Base-by-base conservation (phyloP, 2,329 filamentous ascomycete genomes). In the Hypomyces perniciosus region DNA sequence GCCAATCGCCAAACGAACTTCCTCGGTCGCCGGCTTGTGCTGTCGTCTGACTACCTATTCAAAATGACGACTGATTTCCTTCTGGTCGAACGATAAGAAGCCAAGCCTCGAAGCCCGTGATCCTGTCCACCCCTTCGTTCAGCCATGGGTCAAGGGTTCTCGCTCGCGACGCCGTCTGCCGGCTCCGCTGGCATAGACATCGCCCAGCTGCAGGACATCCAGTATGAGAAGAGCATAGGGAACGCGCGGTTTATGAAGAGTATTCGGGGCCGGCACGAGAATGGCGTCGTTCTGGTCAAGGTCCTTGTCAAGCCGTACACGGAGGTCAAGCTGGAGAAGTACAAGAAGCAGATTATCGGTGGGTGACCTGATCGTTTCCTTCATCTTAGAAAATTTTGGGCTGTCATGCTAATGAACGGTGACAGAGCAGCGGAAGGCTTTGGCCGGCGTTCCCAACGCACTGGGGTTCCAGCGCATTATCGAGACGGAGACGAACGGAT, bases 181-280 rank as follows among this genome's bases (percentile, higher is more conserved):
- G 93, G 91, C 66, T 88, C 90, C 49, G 91, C 91, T 52, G 90
- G 90, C 61, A 96, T 99, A 68, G 92, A 99, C 68, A 83, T 95
- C 29, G 87, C 91, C 37, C 92, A 99, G 74, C 81, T 99, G 39
- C 81, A 88, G 40, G 93, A 97, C 65, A 75, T 97, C 53, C 83
- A 86, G 35, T 96, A 96, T 72, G 93, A 99, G 71, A 90, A 87
- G 70, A 90, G 90, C 34, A 82, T 99, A 63, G 92, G 92, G 44
- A 90, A 87, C 58, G 90, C 90, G 27, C 84, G 93, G 35, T 96
- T 99, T 63, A 93, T 99, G 85, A 96, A 97, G 71, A 93, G 89
- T 57, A 91, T 97, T 57, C 84, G 92, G 57, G 93, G 92, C 27
- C 81, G 90, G 45, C 89, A 95, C 66, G 86, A 87, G 62, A 88